Base-by-base conservation (phyloP, 2,329 filamentous ascomycete species). In the Talaromyces sp. region DNA sequence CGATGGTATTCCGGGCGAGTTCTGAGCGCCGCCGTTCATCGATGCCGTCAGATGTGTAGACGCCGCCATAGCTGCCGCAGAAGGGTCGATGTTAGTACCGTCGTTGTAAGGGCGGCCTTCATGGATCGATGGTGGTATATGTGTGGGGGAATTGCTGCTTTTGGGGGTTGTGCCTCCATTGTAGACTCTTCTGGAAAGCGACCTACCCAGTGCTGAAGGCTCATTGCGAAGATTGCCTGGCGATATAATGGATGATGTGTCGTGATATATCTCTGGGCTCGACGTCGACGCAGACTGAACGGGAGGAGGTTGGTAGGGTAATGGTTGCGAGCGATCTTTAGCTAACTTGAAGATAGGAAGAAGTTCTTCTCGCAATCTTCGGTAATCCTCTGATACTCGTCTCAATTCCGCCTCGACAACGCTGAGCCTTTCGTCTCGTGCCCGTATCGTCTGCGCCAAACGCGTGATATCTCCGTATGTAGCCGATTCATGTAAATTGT, bases 381-480 rank as follows among this genome's bases (percentile, higher is more conserved):
- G 86, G 75, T 96, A 97, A 75, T 98, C 93, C 47, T 97, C 92
- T 13, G 90, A 89, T 72, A 98, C 85, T 67, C 90, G 88, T 68
- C 90, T 88, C 73, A 98, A 79, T 74, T 98, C 93, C 65, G 88
- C 85, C 77, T 98, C 94, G 31, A 94, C 86, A 50, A 91, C 83
- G 68, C 87, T 88, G 79, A 98, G 94, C 66, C 93, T 89, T 79
- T 97, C 92, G 76, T 99, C 95, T 70, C 95, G 90, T 68, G 96
- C 82, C 69, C 91, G 89, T 54, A 99, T 88, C 67, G 96, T 93
- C 73, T 94, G 91, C 67, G 97, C 94, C 22, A 99, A 85, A 62
- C 93, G 88, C 69, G 92, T 90, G 72, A 99, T 92, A 74, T 99
- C 95, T 73, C 97, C 94, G 70, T 97, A 88, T 0, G 93, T 97